Evolutionary conservation across 495 filamentous ascomycete genomes (phyloP).

Genomic region (Darksidea phi): DNA sequence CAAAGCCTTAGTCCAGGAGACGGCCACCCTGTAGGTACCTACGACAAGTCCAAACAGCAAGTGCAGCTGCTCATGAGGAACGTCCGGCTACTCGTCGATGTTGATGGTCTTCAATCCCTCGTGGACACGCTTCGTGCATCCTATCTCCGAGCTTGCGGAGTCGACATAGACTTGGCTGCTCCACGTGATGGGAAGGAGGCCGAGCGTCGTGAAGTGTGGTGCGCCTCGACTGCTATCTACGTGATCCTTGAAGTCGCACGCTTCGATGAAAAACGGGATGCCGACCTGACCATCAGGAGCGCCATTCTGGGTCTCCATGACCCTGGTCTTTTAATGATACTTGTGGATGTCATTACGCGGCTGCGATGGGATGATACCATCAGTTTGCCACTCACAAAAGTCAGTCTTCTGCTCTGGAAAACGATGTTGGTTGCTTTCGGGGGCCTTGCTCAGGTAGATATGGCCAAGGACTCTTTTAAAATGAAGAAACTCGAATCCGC

Average conservation of each 20-base stretch:
- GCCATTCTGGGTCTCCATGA: slow-evolving; percentile 54
- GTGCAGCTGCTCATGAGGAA: slow-evolving; percentile 41
- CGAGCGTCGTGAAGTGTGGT: slow-evolving; percentile 44
- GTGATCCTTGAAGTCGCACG: slow-evolving; percentile 43
- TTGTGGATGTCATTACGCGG: slow-evolving; percentile 72
- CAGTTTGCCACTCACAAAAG: slow-evolving; percentile 60
- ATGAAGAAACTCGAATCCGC: slow-evolving; percentile 44
- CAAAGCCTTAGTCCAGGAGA: background rate
- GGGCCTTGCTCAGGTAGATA: slow-evolving; percentile 65
- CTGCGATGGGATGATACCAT: slow-evolving; percentile 84
- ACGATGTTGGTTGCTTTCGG: slow-evolving; percentile 81
- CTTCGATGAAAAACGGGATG: slow-evolving; percentile 34
- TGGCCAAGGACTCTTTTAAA: slow-evolving; percentile 65
- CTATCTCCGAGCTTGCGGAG: slow-evolving; percentile 30
- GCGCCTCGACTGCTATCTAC: slow-evolving; percentile 43
- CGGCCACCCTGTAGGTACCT: background rate
- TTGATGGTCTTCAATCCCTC: slow-evolving; percentile 36
- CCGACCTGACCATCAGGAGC: slow-evolving; percentile 25
- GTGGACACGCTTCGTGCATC: slow-evolving; percentile 26
- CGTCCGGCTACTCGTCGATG: slow-evolving; percentile 35
- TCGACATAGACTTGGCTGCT: slow-evolving; percentile 15
- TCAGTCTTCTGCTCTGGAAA: slow-evolving; percentile 64
- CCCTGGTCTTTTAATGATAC: slow-evolving; percentile 66
- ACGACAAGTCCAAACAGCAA: slow-evolving; percentile 37
- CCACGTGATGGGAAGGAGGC: slow-evolving; percentile 33